These are phyloP conservation scores for Leucocoprinus sp. DNA, from an alignment of 768 basidiomycete species.

Conservation along the genomic window DNA sequence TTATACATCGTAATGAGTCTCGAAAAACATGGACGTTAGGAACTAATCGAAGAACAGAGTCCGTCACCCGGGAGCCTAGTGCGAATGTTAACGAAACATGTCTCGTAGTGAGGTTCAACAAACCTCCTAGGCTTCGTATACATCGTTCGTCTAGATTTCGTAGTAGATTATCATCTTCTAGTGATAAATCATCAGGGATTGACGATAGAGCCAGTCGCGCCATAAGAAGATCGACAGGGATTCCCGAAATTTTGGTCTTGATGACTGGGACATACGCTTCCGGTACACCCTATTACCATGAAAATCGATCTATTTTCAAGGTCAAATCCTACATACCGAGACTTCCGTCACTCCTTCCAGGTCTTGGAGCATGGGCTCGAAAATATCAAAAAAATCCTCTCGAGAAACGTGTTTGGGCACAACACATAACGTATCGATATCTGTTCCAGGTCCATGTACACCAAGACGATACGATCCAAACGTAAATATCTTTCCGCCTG, in stretches of 20 bases:
- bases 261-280: conserved; percentile 97
- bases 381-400: conserved; percentile 91
- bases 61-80: conserved; percentile 88
- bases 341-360: conserved; percentile 82
- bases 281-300: conserved; percentile 68
- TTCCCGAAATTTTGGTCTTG: conserved; percentile 83
- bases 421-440: conserved; percentile 98
- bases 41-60: conserved; percentile 90
- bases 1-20: conserved; percentile 90
- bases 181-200: conserved; percentile 86
- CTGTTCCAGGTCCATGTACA: conserved; percentile 90
- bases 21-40: conserved; percentile 93
- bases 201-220: conserved; percentile 79
- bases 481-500: conserved; percentile 98
- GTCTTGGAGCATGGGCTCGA: conserved; percentile 82
- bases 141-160: conserved; percentile 92
- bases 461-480: conserved; percentile 98
- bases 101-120: conserved; percentile 11
- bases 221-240: conserved; percentile 92
- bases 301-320: conserved; percentile 7
- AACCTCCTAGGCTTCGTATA: conserved; percentile 90
- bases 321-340: conserved; percentile 52
- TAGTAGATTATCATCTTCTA: conserved; percentile 86
- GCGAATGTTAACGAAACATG: conserved; percentile 14
- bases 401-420: conserved; percentile 94